Conservation (phyloP, 768 basidiomycete genomes). For the Leccinum pellstonianum region DNA sequence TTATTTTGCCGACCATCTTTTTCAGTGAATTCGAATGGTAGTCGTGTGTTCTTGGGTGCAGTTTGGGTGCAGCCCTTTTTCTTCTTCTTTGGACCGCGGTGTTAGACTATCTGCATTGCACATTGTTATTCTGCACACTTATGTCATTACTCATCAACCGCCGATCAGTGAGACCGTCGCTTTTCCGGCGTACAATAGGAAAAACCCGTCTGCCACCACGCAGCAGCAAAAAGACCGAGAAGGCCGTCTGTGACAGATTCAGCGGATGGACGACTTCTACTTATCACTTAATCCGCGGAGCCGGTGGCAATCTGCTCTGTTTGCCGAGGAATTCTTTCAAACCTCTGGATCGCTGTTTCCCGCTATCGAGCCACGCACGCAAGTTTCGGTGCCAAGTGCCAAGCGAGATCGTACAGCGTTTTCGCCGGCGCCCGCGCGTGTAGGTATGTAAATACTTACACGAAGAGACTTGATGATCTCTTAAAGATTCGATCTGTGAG, state of each 20-base stretch:
- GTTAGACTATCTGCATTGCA: constrained; percentile 25
- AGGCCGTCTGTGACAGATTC: not conserved
- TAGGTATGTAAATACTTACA: not conserved
- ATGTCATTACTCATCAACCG: constrained; percentile 16
- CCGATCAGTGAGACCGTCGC: constrained; percentile 15
- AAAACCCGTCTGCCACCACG: constrained; percentile 13
- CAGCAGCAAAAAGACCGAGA: constrained; percentile 2
- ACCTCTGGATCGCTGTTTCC: constrained; percentile 1
- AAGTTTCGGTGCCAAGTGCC: not conserved
- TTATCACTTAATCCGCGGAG: not conserved
- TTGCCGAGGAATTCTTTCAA: not conserved
- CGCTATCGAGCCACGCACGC: not conserved
- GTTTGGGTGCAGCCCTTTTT: not conserved
- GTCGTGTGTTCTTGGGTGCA: constrained; percentile 2
- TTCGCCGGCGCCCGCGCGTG: not conserved
- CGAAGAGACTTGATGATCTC: not conserved
- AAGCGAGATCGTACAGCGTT: not conserved
- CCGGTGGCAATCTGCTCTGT: not conserved
- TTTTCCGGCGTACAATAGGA: constrained; percentile 24
- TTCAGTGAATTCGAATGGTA: constrained; percentile 49
- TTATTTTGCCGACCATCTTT: not conserved
- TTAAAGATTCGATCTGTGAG: constrained; percentile 1
- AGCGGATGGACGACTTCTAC: not conserved
- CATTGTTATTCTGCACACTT: constrained; percentile 25
- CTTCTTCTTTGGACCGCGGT: constrained; percentile 3